These are phyloP conservation scores for Melaleuca quinquenervia DNA, from an alignment of 345 rosid genomes.

Conservation along the genomic window DNA sequence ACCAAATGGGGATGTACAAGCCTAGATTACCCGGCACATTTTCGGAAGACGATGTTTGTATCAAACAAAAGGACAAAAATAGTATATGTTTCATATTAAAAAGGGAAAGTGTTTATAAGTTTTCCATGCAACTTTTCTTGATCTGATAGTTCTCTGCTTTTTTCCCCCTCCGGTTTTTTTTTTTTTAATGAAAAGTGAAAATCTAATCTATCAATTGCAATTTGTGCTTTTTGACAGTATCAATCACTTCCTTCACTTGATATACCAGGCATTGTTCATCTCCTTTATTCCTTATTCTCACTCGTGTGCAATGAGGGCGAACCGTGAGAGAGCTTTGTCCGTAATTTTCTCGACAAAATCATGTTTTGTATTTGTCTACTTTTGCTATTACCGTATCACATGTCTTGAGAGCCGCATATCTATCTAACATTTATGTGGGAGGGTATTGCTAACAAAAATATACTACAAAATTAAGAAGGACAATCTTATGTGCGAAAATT, in stretches of 20 bases:
- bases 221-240: not conserved
- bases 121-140: not conserved
- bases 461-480: no score
- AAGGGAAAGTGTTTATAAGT: not conserved
- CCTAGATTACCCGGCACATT: no score
- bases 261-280: not conserved
- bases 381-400: no score
- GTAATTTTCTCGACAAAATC: no score
- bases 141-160: not conserved
- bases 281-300: not conserved
- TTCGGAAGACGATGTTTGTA: not conserved
- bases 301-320: not conserved
- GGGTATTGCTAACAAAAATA: no score
- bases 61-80: not conserved
- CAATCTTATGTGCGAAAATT: no score
- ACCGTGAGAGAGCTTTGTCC: no score
- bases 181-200: not conserved
- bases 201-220: not conserved
- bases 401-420: no score
- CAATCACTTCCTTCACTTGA: not conserved
- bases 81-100: not conserved
- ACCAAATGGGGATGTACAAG: no score
- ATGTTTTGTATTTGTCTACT: no score
- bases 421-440: no score
- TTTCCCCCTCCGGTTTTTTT: not conserved